Evolutionary conservation across 768 basidiomycete species (phyloP).

Genomic region (Termitomyces sp.): DNA sequence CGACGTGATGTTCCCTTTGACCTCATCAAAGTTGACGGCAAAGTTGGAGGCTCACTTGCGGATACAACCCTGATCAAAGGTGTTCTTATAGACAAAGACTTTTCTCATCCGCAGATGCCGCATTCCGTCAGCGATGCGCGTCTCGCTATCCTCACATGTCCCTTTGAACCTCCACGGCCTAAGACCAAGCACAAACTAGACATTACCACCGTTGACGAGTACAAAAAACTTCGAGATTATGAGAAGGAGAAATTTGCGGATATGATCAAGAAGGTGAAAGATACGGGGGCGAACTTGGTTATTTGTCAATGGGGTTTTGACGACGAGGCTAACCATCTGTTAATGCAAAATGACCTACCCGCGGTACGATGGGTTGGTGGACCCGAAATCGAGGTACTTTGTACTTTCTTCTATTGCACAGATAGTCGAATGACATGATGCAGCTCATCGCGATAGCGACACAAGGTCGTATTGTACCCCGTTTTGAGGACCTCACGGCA

Average conservation of each 20-base stretch:
- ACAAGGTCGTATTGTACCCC: constrained; percentile 94
- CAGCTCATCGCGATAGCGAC: constrained; percentile 98
- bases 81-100: constrained; percentile 99
- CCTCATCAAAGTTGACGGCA: constrained; percentile 98
- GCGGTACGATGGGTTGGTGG: constrained; percentile 99
- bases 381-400: constrained; percentile 89
- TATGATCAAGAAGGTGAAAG: constrained; percentile 96
- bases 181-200: constrained; percentile 99
- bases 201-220: constrained; percentile 95
- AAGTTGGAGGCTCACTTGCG: constrained; percentile 94
- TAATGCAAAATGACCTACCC: constrained; percentile 97
- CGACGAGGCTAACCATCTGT: constrained; percentile 95
- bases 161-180: constrained; percentile 97
- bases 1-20: constrained; percentile 95
- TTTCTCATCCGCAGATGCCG: constrained; percentile 99
- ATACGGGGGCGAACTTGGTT: constrained; percentile 95
- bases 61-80: constrained; percentile 95
- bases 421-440: constrained; percentile 2
- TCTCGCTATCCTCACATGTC: constrained; percentile 95
- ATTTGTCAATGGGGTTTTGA: constrained; percentile 99
- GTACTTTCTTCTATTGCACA: not conserved
- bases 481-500: constrained; percentile 91
- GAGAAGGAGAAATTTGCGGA: constrained; percentile 95
- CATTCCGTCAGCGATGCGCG: constrained; percentile 80
- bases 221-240: constrained; percentile 88